Conservation (phyloP, 148 eudicot species). For the Camellia lanceoleosa region DNA sequence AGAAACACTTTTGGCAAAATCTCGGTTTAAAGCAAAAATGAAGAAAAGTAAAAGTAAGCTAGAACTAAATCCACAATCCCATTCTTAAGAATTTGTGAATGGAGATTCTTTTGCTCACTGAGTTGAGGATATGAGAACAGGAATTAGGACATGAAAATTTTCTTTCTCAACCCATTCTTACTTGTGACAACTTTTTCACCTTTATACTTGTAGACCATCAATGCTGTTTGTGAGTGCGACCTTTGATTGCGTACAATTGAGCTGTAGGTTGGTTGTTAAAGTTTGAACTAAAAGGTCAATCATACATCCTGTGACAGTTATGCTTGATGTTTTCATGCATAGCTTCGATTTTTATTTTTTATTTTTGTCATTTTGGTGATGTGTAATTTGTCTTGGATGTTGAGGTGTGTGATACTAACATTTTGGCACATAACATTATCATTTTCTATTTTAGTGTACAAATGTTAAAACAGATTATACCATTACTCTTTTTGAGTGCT, state of each 20-base stretch:
- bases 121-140: not conserved
- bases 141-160: not conserved
- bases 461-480: too few relatives aligned
- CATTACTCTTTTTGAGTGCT: too few relatives aligned
- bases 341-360: not conserved
- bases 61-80: conserved; percentile 20
- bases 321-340: not conserved
- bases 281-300: not conserved
- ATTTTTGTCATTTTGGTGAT: not conserved
- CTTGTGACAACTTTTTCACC: not conserved
- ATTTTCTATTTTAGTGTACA: too few relatives aligned
- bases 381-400: too few relatives aligned
- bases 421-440: too few relatives aligned
- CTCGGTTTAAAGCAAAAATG: conserved; percentile 47
- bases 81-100: conserved; percentile 7
- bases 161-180: not conserved
- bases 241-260: not conserved
- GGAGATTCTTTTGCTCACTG: not conserved
- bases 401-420: too few relatives aligned
- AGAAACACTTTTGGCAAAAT: conserved; percentile 38
- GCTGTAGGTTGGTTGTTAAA: not conserved
- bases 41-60: conserved; percentile 39
- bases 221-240: not conserved
- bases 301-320: not conserved
- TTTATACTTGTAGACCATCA: conserved; percentile 1